Conservation (phyloP, 2,329 filamentous ascomycete species). For the Arthrobotrys sinensis region DNA sequence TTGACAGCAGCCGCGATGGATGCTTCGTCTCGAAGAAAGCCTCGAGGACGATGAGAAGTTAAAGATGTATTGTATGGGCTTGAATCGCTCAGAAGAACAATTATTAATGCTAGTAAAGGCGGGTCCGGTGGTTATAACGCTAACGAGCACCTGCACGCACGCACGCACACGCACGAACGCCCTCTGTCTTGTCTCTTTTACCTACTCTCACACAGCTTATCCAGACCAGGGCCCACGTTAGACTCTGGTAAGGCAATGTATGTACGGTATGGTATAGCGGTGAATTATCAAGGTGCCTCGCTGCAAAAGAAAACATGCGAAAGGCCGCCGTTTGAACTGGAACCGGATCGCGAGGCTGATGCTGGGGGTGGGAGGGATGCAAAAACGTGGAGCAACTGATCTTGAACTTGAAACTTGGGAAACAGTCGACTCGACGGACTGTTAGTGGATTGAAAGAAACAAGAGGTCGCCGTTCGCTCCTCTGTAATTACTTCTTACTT, state of each 20-base stretch:
- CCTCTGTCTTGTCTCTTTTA: not conserved
- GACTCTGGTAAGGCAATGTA: conserved; percentile 6
- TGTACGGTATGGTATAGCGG: too few relatives aligned
- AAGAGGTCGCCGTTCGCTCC: conserved; percentile 44
- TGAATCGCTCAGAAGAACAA: conserved; percentile 25
- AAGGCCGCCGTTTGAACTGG: conserved; percentile 51
- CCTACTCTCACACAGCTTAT: conserved; percentile 26
- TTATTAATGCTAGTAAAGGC: conserved; percentile 43
- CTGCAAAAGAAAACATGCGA: conserved; percentile 51
- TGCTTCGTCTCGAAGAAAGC: not conserved
- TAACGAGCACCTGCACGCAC: conserved; percentile 12
- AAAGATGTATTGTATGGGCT: conserved; percentile 13
- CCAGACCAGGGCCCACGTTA: conserved; percentile 55
- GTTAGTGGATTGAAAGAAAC: not conserved
- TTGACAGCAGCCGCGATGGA: conserved; percentile 23
- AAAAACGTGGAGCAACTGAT: conserved; percentile 52
- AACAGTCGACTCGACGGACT: not conserved
- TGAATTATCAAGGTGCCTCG: conserved; percentile 20
- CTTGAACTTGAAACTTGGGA: conserved; percentile 25
- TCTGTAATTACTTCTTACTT: conserved; percentile 3
- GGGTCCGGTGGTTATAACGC: conserved; percentile 45
- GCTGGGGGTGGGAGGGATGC: conserved; percentile 4
- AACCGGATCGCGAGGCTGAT: conserved; percentile 56
- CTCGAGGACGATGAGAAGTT: conserved; percentile 8
- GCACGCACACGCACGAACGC: conserved; percentile 5